These are phyloP conservation scores for Phytopythium delawarense DNA, from an alignment of 352 stramenopile genomes.

Conservation along the genomic window DNA sequence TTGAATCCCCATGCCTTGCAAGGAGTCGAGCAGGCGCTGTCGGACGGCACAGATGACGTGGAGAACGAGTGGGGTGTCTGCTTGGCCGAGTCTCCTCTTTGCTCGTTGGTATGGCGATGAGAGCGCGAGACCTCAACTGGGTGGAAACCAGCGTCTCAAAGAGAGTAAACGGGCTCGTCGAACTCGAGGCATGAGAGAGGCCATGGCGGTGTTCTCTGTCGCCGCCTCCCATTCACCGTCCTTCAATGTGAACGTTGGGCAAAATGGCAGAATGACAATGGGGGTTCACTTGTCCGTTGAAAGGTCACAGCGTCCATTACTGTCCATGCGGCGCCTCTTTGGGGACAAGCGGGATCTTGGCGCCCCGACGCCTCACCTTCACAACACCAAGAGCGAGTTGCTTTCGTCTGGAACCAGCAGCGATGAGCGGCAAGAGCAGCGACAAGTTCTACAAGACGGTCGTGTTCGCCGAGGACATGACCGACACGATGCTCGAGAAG, in stretches of 20 bases:
- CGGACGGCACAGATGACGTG: not conserved
- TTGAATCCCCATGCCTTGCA: slow-evolving; percentile 38
- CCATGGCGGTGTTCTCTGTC: slow-evolving; percentile 7
- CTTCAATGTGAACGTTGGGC: not conserved
- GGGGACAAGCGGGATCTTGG: not conserved
- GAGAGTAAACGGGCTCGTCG: not conserved
- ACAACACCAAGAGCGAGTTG: not conserved
- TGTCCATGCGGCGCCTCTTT: not conserved
- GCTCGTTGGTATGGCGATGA: not conserved
- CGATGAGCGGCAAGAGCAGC: slow-evolving; percentile 59
- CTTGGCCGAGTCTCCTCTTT: not conserved
- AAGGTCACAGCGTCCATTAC: slow-evolving; percentile 1
- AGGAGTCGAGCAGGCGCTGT: not conserved
- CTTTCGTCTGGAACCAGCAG: not conserved
- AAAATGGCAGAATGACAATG: too few relatives aligned
- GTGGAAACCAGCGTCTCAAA: not conserved
- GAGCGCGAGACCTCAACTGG: slow-evolving; percentile 2
- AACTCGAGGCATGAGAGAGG: not conserved
- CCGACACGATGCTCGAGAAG: slow-evolving; percentile 91
- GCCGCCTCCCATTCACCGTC: not conserved
- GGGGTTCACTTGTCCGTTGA: not conserved
- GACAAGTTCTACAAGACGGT: slow-evolving; percentile 90
- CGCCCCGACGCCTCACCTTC: not conserved
- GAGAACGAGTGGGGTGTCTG: not conserved
- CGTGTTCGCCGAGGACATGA: slow-evolving; percentile 95